A percentile compares a stretch with the other conserved stretches of the same genome.
Evolutionary conservation across 2,329 filamentous ascomycete genomes (phyloP).

Genomic region (Pezicula carpinea): DNA sequence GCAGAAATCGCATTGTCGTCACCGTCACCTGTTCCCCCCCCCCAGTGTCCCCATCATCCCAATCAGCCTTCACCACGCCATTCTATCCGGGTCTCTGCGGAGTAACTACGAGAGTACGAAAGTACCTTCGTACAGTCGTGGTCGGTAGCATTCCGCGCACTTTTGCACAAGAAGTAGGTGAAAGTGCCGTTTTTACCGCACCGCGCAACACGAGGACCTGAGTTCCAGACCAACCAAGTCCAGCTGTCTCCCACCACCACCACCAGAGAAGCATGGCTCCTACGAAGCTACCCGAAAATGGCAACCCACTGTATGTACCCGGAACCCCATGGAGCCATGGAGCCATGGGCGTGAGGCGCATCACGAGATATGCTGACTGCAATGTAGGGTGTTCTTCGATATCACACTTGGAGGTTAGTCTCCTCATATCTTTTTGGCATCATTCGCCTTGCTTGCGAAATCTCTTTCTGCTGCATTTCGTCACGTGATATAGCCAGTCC

Average conservation of each 20-base stretch:
- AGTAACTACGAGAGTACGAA: too few relatives aligned
- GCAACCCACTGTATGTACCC: slow-evolving; percentile 39
- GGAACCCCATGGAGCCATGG: not conserved
- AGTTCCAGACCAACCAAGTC: not conserved
- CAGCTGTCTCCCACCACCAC: not conserved
- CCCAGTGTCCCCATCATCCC: too few relatives aligned
- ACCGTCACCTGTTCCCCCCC: too few relatives aligned
- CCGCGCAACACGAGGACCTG: not conserved
- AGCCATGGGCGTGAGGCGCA: not conserved
- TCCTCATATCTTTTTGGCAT: slow-evolving; percentile 12
- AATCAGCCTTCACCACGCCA: too few relatives aligned
- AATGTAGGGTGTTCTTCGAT: slow-evolving; percentile 54
- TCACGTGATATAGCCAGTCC: slow-evolving; percentile 21
- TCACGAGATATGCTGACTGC: slow-evolving; percentile 13
- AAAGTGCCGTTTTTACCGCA: not conserved
- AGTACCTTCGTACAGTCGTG: too few relatives aligned
- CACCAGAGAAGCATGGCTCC: slow-evolving; percentile 28
- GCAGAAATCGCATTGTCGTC: too few relatives aligned
- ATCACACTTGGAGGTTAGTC: slow-evolving; percentile 70
- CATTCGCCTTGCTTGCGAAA: not conserved
- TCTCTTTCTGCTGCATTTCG: slow-evolving; percentile 2
- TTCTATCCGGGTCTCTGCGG: too few relatives aligned
- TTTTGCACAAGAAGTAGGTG: too few relatives aligned
- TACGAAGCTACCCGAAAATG: slow-evolving; percentile 35
- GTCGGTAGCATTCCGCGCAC: too few relatives aligned